Base-by-base conservation (phyloP, 805 yeast genomes). In the Candida mattraensis region DNA sequence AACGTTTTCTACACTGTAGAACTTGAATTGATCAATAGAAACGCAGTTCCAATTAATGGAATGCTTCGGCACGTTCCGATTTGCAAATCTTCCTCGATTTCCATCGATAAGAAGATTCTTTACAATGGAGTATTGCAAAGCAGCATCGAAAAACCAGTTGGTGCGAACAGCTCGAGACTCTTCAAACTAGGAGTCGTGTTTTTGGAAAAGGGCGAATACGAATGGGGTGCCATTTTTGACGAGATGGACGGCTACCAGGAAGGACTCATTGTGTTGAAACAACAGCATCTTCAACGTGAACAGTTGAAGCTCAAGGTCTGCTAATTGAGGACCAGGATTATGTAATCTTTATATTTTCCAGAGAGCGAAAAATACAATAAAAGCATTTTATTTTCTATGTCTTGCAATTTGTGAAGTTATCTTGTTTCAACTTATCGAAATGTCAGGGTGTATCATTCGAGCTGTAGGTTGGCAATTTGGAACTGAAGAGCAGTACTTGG, bases 121-220 rank as follows among this genome's bases (percentile, higher is more conserved):
- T 76, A 70, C 54, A 84, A 86, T 50, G 98, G 98, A 2, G 69
- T 76, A 3, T 60, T 84, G 18, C 94, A 86, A 48, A 68, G 64
- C 18, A 72, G 74, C 16, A 53, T 80, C 5, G 64, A 70, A 0
- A 48, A 59, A 1, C 54, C 61, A 2, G 47, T 81, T 1, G 50
- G 48, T 2, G 69, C 82, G 0, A 72, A 74, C 1, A 69, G 62
- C 17, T 50, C 64, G 0, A 34, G 63, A 3, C 63, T 56, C 2
- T 62, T 77, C 19, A 67, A 67, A 16, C 54, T 83, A 24, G 77
- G 86, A 6, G 72, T 81, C 31, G 70, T 81, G 13, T 74, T 87
- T 4, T 62, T 89, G 24, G 89, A 84, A 36, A 70, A 70, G 28
- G 98, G 97, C 2, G 81, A 76, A 30, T 88, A 81, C 54, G 93